Evolutionary conservation across 1,139 yeast genomes (phyloP).

Genomic region (Debaryomycetaceae sp.): DNA sequence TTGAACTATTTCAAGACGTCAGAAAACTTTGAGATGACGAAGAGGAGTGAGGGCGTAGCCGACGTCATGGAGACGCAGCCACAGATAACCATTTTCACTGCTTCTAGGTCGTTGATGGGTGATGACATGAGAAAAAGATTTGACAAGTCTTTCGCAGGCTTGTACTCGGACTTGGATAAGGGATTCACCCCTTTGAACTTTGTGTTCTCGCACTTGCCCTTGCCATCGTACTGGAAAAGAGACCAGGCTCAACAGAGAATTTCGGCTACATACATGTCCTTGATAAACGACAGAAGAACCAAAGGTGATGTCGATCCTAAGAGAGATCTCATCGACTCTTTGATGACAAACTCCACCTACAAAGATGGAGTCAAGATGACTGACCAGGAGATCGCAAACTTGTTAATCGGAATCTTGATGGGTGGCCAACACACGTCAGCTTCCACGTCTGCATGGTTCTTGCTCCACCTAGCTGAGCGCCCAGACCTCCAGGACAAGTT

Average conservation of each 20-base stretch:
- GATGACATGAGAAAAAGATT: slow-evolving; percentile 84
- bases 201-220: slow-evolving; percentile 90
- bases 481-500: slow-evolving; percentile 82
- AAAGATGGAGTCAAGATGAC: slow-evolving; percentile 94
- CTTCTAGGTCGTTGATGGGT: slow-evolving; percentile 87
- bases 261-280: slow-evolving; percentile 72
- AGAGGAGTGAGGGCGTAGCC: slow-evolving; percentile 46
- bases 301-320: slow-evolving; percentile 69
- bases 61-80: slow-evolving; percentile 86
- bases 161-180: slow-evolving; percentile 89
- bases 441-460: slow-evolving; percentile 91
- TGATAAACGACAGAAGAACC: slow-evolving; percentile 70
- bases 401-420: slow-evolving; percentile 94
- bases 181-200: slow-evolving; percentile 96
- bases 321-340: slow-evolving; percentile 86
- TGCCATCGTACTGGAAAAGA: slow-evolving; percentile 80
- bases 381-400: slow-evolving; percentile 89
- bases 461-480: slow-evolving; percentile 83
- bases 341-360: slow-evolving; percentile 78
- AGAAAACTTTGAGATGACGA: slow-evolving; percentile 38
- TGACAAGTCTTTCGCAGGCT: slow-evolving; percentile 77
- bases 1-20: slow-evolving; percentile 60
- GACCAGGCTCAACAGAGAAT: slow-evolving; percentile 85
- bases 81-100: slow-evolving; percentile 94
- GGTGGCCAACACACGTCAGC: slow-evolving; percentile 99